These are phyloP conservation scores for Rossbeevera mucosa DNA, from an alignment of 768 basidiomycete species.

Conservation along the genomic window DNA sequence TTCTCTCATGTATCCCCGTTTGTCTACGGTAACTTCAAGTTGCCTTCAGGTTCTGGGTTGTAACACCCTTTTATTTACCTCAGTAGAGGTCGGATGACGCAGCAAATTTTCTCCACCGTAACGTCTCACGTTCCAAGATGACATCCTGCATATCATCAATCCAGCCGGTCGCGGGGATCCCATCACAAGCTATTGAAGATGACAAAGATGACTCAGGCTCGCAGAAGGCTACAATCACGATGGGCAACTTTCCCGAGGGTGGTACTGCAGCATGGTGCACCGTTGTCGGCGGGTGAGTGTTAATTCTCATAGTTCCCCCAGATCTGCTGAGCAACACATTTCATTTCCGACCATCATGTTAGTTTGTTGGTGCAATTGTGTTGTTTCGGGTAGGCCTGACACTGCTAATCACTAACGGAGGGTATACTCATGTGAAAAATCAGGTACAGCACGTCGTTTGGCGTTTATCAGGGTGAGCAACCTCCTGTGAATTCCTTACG, in stretches of 20 bases:
- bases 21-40: neutral
- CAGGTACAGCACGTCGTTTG: conserved; percentile 35
- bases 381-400: conserved; percentile 27
- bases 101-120: neutral
- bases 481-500: neutral
- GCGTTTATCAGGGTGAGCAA: conserved; percentile 38
- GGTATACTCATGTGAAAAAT: neutral
- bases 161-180: neutral
- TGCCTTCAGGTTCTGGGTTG: neutral
- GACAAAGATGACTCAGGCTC: neutral
- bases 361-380: conserved; percentile 32
- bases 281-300: conserved; percentile 22
- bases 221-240: neutral
- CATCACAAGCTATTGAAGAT: neutral
- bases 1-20: neutral
- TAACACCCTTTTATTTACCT: neutral
- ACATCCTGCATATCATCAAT: conserved; percentile 1
- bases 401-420: neutral
- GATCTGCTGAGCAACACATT: neutral
- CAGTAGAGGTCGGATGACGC: neutral
- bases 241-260: conserved; percentile 26
- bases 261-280: conserved; percentile 24
- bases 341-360: neutral
- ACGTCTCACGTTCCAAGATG: conserved; percentile 2
- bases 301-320: neutral